Evolutionary conservation across 306 rosid species (phyloP).

Genomic region (Vigna reflexopilosa): DNA sequence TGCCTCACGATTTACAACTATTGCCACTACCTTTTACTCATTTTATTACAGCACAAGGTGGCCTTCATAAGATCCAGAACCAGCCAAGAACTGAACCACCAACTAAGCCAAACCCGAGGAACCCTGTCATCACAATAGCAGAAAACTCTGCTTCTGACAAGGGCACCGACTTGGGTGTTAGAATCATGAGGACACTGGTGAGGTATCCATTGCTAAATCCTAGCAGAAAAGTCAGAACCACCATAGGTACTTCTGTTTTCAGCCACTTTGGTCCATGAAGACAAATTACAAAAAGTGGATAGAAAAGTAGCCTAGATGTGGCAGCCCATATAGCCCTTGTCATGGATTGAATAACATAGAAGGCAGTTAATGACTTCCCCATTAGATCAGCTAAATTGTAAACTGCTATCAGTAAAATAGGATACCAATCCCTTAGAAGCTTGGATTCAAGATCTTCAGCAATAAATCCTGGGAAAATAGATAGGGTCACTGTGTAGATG

Average conservation of each 20-base stretch:
- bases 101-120: conserved; percentile 86
- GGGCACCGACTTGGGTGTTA: conserved; percentile 68
- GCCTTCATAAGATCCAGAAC: conserved; percentile 76
- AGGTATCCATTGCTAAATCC: conserved; percentile 84
- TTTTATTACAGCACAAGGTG: conserved; percentile 25
- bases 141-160: conserved; percentile 72
- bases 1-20: background rate
- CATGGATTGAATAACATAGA: conserved; percentile 61
- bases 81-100: conserved; percentile 89
- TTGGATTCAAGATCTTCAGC: conserved; percentile 80
- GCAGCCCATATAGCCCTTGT: conserved; percentile 70
- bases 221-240: conserved; percentile 75
- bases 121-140: conserved; percentile 81
- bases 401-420: conserved; percentile 78
- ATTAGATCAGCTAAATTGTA: conserved; percentile 78
- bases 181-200: conserved; percentile 88
- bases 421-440: conserved; percentile 86
- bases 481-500: conserved; percentile 79
- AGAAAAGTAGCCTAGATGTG: conserved; percentile 68
- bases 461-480: conserved; percentile 90
- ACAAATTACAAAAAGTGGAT: conserved; percentile 82
- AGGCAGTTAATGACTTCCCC: conserved; percentile 84
- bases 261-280: conserved; percentile 88
- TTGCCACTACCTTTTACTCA: conserved; percentile 33
- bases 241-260: conserved; percentile 70